phyloP scores from a whole-genome alignment of 495 filamentous ascomycete genomes.

The Neurospora sp. region DNA sequence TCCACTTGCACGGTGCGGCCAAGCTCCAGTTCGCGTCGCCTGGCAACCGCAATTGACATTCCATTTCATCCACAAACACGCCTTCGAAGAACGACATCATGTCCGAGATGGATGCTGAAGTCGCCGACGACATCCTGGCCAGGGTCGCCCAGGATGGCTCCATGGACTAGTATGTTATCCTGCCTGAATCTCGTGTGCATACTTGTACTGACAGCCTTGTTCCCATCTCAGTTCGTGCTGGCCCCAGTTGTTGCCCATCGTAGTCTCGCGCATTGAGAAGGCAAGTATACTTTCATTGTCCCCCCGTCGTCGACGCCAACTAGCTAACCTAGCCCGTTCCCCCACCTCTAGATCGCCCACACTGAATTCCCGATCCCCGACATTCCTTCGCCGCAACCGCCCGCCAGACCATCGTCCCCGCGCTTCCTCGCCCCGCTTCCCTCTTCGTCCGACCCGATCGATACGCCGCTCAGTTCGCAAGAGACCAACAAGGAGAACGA shows the following conservation, averaged over 20 bases:
- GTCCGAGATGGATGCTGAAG: slow-evolving; percentile 34
- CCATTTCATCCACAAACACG: slow-evolving; percentile 8
- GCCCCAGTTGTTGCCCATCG: slow-evolving; percentile 25
- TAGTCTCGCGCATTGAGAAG: slow-evolving; percentile 33
- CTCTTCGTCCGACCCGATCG: slow-evolving; percentile 36
- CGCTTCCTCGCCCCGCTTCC: slow-evolving; percentile 36
- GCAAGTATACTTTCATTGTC: slow-evolving; percentile 8
- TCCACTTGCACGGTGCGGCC: neutral
- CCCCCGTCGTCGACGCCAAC: neutral
- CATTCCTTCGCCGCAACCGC: slow-evolving; percentile 20
- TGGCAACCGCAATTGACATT: neutral
- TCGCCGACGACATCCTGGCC: slow-evolving; percentile 54
- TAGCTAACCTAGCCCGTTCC: neutral
- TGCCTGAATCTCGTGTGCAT: neutral
- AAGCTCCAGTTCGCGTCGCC: neutral
- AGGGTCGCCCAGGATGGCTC: slow-evolving; percentile 53
- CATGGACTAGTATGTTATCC: slow-evolving; percentile 53
- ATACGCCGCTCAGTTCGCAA: slow-evolving; percentile 27
- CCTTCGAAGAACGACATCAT: slow-evolving; percentile 13
- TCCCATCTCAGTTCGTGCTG: slow-evolving; percentile 25
- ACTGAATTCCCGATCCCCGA: slow-evolving; percentile 37
- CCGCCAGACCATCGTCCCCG: slow-evolving; percentile 24
- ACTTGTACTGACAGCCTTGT: slow-evolving; percentile 1
- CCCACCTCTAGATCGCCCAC: slow-evolving; percentile 23
- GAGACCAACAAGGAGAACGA: slow-evolving; percentile 38